These are phyloP conservation scores for Friedmanniomyces endolithicus DNA, from an alignment of 495 filamentous ascomycete genomes.

Conservation along the genomic window DNA sequence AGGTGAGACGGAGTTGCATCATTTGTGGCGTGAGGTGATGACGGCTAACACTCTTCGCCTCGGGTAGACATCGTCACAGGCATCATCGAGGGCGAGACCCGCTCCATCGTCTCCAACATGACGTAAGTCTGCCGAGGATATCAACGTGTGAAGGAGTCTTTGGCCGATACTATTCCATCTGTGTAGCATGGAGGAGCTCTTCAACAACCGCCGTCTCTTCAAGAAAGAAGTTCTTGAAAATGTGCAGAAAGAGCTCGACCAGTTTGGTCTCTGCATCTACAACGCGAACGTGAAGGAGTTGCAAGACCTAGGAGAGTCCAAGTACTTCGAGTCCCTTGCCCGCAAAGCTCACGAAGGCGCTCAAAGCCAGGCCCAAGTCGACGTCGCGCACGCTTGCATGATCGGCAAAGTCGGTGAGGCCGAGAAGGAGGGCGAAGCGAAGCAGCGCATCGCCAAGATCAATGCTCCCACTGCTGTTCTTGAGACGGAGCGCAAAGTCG, in stretches of 20 bases:
- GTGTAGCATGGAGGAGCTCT: slow-evolving; percentile 62
- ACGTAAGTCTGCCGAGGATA: too few relatives aligned
- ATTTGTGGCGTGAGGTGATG: too few relatives aligned
- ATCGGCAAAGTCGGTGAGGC: slow-evolving; percentile 69
- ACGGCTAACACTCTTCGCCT: too few relatives aligned
- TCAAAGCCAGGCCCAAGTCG: slow-evolving; percentile 63
- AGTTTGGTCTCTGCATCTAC: slow-evolving; percentile 38
- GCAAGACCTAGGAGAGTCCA: slow-evolving; percentile 59
- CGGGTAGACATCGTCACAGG: slow-evolving; percentile 61
- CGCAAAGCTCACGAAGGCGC: slow-evolving; percentile 76
- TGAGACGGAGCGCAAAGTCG: slow-evolving; percentile 69
- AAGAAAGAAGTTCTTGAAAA: slow-evolving; percentile 65
- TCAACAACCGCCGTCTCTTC: slow-evolving; percentile 67
- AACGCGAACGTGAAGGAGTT: slow-evolving; percentile 76
- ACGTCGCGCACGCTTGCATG: slow-evolving; percentile 69
- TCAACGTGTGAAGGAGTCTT: too few relatives aligned
- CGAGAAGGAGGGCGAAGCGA: slow-evolving; percentile 60
- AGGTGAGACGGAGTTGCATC: not conserved
- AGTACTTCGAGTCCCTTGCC: slow-evolving; percentile 66
- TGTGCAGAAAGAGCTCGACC: slow-evolving; percentile 50
- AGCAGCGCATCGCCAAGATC: slow-evolving; percentile 71
- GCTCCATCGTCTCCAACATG: slow-evolving; percentile 65
- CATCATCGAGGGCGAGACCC: slow-evolving; percentile 77
- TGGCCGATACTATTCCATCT: too few relatives aligned
- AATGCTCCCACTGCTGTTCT: slow-evolving; percentile 68